Evolutionary conservation across 2,329 filamentous ascomycete species (phyloP), one percentile per base, ranked within the genome.

Genomic region (Neonectria neomacrospora): DNA sequence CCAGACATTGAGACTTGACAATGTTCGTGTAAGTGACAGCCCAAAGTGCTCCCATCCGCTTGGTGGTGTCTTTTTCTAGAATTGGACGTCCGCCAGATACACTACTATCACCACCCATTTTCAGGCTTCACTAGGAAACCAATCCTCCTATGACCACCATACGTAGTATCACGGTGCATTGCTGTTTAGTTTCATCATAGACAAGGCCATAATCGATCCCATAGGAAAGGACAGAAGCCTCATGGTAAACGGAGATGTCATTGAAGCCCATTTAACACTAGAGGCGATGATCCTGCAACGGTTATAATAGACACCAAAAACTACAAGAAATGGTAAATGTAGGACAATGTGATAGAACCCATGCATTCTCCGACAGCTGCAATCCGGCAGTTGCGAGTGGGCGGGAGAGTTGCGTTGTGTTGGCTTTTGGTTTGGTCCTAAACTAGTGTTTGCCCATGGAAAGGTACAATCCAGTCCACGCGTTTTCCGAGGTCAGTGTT

Each of bases 191-290:
- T 58, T 37, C 28, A 20, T 18, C 23, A 8, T 37, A 9, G 54
- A 63, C 54, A 50, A 14, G 20, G n/a, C 18, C 18, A 14, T 48
- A 28, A 16, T 34, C 10, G 20, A 54, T 58, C 37, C 60, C 60
- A 63, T 48, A 22, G 12, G 11, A n/a, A 44, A 47, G 28, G 48
- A 54, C 54, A 58, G 3, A 3, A 12, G 22, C 20, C 26, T 54
- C 54, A 58, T n/a, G 8, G 5, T 26, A 54, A 58, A 63, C 60
- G 44, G 60, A 54, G 50, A 52, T 39, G 3, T 12, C 39, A 56
- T 61, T 56, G 52, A 54, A 34, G 37, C 14, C n/a, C 20, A 54
- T 45, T 44, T 39, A 45, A 32, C 26, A 22, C 14, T 5, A 50
- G 18, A 45, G 7, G 32, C 10, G 52, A 32, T n/a, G 11, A 5